Conservation (phyloP, 139 green algal genomes). For the Chlorella sp. region DNA sequence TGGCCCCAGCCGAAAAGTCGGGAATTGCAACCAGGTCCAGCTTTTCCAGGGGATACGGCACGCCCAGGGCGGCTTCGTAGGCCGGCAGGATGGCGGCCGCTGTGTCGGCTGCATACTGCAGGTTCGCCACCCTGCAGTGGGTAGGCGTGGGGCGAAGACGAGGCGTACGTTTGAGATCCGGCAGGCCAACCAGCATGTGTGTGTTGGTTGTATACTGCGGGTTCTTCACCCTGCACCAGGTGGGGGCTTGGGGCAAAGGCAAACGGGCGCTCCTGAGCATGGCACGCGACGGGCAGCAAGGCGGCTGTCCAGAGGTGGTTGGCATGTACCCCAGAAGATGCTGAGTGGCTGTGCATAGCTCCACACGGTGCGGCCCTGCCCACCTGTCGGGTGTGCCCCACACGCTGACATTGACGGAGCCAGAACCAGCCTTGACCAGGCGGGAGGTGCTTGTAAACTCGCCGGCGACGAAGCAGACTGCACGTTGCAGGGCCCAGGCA, state of each 20-base stretch:
- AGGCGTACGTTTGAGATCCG: neutral
- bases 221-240: too few species aligned
- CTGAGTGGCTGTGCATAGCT: neutral
- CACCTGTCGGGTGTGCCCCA: constrained; percentile 71
- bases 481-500: too few species aligned
- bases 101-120: constrained; percentile 45
- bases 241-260: too few species aligned
- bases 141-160: neutral
- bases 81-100: constrained; percentile 44
- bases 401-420: constrained; percentile 48
- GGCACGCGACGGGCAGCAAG: too few species aligned
- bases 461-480: constrained; percentile 72
- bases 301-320: too few species aligned
- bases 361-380: neutral
- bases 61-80: constrained; percentile 54
- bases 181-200: too few species aligned
- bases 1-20: constrained; percentile 89
- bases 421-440: neutral
- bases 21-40: constrained; percentile 92
- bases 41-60: constrained; percentile 83
- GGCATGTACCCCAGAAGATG: too few species aligned
- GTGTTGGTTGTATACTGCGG: neutral
- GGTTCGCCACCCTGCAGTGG: constrained; percentile 33
- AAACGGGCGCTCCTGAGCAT: too few species aligned
- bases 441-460: constrained; percentile 51